Conservation (phyloP, 1,139 yeast species). For the Meyerozyma guilliermondii region DNA sequence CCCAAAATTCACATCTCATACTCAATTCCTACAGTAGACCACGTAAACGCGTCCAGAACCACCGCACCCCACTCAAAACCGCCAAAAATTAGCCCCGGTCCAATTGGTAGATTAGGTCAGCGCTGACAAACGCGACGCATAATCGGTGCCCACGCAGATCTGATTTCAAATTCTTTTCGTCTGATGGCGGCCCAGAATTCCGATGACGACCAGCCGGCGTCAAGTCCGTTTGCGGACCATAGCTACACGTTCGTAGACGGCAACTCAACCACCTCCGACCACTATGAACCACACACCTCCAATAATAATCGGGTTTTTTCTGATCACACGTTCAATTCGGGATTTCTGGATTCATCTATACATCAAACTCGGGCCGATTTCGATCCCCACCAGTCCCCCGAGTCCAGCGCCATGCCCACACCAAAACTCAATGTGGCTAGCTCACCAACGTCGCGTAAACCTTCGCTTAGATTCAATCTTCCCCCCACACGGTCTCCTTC, state of each 20-base stretch:
- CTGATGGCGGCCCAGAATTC: slow-evolving; percentile 1
- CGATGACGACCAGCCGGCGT: slow-evolving; percentile 1
- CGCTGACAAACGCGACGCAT: not conserved
- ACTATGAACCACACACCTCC: not conserved
- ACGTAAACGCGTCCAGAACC: not conserved
- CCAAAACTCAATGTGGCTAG: slow-evolving; percentile 20
- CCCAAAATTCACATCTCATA: not conserved
- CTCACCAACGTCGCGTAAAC: slow-evolving; percentile 12
- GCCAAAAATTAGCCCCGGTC: too few relatives aligned
- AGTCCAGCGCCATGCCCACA: slow-evolving; percentile 20
- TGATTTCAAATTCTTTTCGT: not conserved
- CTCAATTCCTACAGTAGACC: not conserved
- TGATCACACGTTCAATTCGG: slow-evolving; percentile 1
- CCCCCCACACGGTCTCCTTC: slow-evolving; percentile 3
- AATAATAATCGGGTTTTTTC: not conserved
- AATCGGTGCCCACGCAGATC: not conserved
- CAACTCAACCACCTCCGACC: not conserved
- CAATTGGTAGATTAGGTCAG: not conserved
- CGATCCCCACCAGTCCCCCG: slow-evolving; percentile 5
- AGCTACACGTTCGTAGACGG: slow-evolving; percentile 1
- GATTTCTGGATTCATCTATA: slow-evolving; percentile 7
- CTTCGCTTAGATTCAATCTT: slow-evolving; percentile 19
- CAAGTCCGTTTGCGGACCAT: slow-evolving; percentile 1
- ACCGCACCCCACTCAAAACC: too few relatives aligned
- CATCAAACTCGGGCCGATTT: slow-evolving; percentile 3